Evolutionary conservation across 345 rosid genomes (phyloP).

Genomic region (Pugionium dolabratum): DNA sequence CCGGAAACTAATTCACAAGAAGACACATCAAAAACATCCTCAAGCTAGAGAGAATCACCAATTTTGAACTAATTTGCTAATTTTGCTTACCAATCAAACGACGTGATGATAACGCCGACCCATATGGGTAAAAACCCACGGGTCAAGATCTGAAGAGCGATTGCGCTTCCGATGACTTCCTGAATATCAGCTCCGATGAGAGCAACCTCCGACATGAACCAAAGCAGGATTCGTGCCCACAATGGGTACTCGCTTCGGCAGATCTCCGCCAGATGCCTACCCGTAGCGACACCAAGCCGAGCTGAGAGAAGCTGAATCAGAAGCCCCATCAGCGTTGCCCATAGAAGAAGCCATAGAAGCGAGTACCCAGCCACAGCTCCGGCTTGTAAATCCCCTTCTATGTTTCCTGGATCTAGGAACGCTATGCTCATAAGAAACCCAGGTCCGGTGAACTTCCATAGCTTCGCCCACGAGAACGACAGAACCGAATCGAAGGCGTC

Average conservation of each 20-base stretch:
- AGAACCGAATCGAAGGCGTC: constrained; percentile 47
- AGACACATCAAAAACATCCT: background rate
- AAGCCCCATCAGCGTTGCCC: constrained; percentile 88
- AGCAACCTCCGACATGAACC: constrained; percentile 96
- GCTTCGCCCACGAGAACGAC: constrained; percentile 86
- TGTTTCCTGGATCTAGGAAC: constrained; percentile 88
- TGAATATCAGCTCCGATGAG: constrained; percentile 93
- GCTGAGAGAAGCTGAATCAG: constrained; percentile 85
- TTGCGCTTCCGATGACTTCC: constrained; percentile 93
- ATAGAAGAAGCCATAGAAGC: constrained; percentile 80
- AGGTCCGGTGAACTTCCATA: constrained; percentile 93
- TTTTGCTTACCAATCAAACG: constrained; percentile 72
- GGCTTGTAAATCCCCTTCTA: constrained; percentile 94
- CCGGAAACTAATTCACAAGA: constrained; percentile 6
- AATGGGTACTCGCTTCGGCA: constrained; percentile 73
- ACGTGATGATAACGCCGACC: constrained; percentile 83
- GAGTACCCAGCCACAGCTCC: constrained; percentile 92
- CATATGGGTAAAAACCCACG: constrained; percentile 80
- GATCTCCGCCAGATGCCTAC: constrained; percentile 87
- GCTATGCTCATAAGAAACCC: constrained; percentile 96
- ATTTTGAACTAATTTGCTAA: background rate
- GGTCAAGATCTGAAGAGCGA: constrained; percentile 88
- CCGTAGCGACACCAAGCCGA: constrained; percentile 84
- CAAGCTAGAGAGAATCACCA: background rate
- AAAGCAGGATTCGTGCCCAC: constrained; percentile 72